Conservation (phyloP, 805 yeast genomes). For the Ascoidea rubescens region DNA sequence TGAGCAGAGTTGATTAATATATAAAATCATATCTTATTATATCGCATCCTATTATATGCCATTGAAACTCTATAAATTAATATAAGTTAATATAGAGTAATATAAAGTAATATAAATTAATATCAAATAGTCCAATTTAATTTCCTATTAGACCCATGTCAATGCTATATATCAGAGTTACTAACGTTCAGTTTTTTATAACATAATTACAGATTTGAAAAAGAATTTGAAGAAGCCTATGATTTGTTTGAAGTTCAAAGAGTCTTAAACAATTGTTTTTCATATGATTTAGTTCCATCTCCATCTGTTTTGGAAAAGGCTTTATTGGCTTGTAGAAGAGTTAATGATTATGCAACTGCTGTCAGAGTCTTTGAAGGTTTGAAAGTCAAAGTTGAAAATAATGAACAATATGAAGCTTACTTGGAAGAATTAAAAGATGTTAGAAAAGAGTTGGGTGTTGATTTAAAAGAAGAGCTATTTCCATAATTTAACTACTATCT, state of each 20-base stretch:
- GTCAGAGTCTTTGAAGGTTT: slow-evolving; percentile 97
- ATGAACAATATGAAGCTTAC: slow-evolving; percentile 89
- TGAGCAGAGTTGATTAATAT: no score
- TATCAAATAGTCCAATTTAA: no score
- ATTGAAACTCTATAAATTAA: no score
- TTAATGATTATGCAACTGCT: slow-evolving; percentile 96
- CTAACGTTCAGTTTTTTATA: not conserved
- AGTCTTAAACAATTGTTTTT: slow-evolving; percentile 93
- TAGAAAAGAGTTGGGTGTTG: slow-evolving; percentile 86
- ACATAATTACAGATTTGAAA: slow-evolving; percentile 50
- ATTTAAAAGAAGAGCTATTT: slow-evolving; percentile 83
- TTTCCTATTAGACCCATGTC: no score
- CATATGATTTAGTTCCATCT: slow-evolving; percentile 97
- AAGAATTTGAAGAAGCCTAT: slow-evolving; percentile 90
- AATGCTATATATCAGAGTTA: not conserved
- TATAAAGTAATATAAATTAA: not conserved
- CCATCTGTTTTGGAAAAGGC: slow-evolving; percentile 95
- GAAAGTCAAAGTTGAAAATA: slow-evolving; percentile 90
- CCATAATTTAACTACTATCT: slow-evolving; percentile 17
- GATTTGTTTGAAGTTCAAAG: slow-evolving; percentile 80
- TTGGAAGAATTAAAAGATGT: slow-evolving; percentile 85
- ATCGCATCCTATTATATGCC: no score
- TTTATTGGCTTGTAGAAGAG: slow-evolving; percentile 95
- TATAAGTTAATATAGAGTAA: no score
- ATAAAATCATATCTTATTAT: no score